phyloP scores from a whole-genome alignment of 1,284 basidiomycete species.

The Pseudozyma sp. region DNA sequence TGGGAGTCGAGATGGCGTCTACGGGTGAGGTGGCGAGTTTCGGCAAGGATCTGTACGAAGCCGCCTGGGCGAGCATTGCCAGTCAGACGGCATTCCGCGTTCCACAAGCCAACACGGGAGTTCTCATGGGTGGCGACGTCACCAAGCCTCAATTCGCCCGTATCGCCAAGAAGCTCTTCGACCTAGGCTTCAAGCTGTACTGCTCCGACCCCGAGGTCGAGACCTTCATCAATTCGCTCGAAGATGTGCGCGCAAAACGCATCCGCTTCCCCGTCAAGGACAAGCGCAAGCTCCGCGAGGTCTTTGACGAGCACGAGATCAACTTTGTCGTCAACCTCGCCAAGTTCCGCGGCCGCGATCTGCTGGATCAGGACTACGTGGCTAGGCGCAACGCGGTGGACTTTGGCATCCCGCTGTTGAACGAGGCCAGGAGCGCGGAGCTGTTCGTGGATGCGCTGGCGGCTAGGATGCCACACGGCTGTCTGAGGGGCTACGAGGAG shows the following conservation, averaged over 20 bases:
- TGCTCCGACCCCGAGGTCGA: constrained; percentile 86
- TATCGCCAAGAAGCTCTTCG: constrained; percentile 76
- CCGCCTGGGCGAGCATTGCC: constrained; percentile 91
- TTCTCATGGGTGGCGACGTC: constrained; percentile 88
- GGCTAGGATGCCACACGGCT: constrained; percentile 87
- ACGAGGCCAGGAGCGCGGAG: constrained; percentile 88
- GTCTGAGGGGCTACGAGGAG: constrained; percentile 84
- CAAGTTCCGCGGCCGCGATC: constrained; percentile 80
- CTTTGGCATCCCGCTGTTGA: constrained; percentile 78
- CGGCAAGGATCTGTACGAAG: constrained; percentile 92
- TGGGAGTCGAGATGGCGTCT: constrained; percentile 98
- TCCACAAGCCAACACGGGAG: constrained; percentile 80
- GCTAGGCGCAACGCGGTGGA: constrained; percentile 73
- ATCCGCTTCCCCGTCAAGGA: constrained; percentile 98
- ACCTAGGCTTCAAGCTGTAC: constrained; percentile 89
- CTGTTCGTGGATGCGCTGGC: constrained; percentile 91
- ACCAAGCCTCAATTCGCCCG: constrained; percentile 82
- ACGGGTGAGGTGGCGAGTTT: constrained; percentile 99
- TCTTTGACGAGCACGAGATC: constrained; percentile 89
- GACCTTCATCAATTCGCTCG: constrained; percentile 78
- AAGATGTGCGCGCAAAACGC: constrained; percentile 75
- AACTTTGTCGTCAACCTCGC: constrained; percentile 95
- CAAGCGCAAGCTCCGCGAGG: constrained; percentile 90
- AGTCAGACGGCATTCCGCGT: constrained; percentile 92
- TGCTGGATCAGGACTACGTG: constrained; percentile 94